Evolutionary conservation across 163 green algal species (phyloP).

Genomic region (Chloroidium sp.): DNA sequence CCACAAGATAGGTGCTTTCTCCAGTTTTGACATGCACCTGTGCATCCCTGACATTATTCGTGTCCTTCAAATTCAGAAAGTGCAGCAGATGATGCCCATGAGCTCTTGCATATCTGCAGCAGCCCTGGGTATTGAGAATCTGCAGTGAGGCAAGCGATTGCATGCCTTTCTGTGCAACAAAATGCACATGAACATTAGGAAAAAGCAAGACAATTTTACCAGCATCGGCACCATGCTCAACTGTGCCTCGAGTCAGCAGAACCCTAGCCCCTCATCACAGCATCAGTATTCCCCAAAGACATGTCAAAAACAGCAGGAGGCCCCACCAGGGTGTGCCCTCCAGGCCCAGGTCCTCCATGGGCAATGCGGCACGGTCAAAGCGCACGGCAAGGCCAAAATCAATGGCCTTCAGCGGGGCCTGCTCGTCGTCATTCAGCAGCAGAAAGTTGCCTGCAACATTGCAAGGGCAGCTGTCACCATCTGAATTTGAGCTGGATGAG

Average conservation of each 20-base stretch:
- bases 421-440: conserved; percentile 57
- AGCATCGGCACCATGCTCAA: neutral
- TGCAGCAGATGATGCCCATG: too few species aligned
- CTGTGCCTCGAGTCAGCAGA: neutral
- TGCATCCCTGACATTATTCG: too few species aligned
- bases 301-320: neutral
- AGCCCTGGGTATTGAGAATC: too few species aligned
- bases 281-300: neutral
- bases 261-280: neutral
- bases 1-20: too few species aligned
- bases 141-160: too few species aligned
- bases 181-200: too few species aligned
- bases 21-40: too few species aligned
- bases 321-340: conserved; percentile 76
- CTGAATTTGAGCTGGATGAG: neutral
- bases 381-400: conserved; percentile 77
- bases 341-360: conserved; percentile 62
- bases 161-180: too few species aligned
- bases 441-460: conserved; percentile 68
- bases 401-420: conserved; percentile 79
- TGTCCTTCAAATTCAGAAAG: too few species aligned
- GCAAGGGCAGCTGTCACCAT: neutral
- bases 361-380: conserved; percentile 46
- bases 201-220: too few species aligned
- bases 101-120: too few species aligned